These are phyloP conservation scores for Daldinia grandis DNA, from an alignment of 495 filamentous ascomycete species.

Conservation along the genomic window DNA sequence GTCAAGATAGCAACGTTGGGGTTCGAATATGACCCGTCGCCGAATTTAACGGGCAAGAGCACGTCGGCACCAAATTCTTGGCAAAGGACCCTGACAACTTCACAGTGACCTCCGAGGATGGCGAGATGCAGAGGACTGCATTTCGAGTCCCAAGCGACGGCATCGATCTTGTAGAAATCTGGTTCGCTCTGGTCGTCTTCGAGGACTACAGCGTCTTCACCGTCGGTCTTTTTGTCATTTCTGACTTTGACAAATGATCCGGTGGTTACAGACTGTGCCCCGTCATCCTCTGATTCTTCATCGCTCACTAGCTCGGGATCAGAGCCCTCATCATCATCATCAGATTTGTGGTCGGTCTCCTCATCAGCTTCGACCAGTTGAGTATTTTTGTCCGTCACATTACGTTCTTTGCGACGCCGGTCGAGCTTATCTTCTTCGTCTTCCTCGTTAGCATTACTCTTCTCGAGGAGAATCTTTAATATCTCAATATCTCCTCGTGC, in stretches of 20 bases:
- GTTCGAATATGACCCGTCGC: slow-evolving; percentile 53
- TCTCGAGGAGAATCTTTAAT: slow-evolving; percentile 70
- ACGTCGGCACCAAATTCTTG: slow-evolving; percentile 77
- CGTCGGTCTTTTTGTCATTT: slow-evolving; percentile 47
- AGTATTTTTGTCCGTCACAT: not conserved
- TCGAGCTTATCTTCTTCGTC: slow-evolving; percentile 68
- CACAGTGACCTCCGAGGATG: slow-evolving; percentile 72
- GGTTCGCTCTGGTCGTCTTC: slow-evolving; percentile 71
- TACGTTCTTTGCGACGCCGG: slow-evolving; percentile 50
- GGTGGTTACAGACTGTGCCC: slow-evolving; percentile 61
- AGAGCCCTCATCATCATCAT: slow-evolving; percentile 48
- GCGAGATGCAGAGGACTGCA: slow-evolving; percentile 78
- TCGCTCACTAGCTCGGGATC: slow-evolving; percentile 53
- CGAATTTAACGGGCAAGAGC: slow-evolving; percentile 70
- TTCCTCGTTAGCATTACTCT: slow-evolving; percentile 74
- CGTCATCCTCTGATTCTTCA: slow-evolving; percentile 46
- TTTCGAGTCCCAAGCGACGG: slow-evolving; percentile 76
- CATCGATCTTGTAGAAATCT: slow-evolving; percentile 80
- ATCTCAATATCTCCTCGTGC: slow-evolving; percentile 72
- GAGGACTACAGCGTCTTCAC: slow-evolving; percentile 43
- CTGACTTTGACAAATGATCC: slow-evolving; percentile 75
- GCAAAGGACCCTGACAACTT: slow-evolving; percentile 73
- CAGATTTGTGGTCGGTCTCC: slow-evolving; percentile 36
- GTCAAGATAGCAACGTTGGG: slow-evolving; percentile 68
- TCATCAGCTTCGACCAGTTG: slow-evolving; percentile 16